Evolutionary conservation across 192 early-diverging fungal species (phyloP).

Genomic region (Pilaira anomala): DNA sequence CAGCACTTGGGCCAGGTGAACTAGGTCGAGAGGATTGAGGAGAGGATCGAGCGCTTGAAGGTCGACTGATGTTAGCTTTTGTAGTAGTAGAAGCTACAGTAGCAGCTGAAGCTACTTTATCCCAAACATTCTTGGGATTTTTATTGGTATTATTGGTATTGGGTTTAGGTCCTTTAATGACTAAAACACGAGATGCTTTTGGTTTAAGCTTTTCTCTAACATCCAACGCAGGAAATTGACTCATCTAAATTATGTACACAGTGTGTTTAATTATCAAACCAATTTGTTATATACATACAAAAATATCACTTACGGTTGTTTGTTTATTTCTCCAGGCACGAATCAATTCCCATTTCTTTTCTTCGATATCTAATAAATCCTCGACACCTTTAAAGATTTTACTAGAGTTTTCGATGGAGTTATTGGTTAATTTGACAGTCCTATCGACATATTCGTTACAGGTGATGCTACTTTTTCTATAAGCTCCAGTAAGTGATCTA

Average conservation of each 20-base stretch:
- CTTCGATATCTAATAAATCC: slow-evolving; percentile 46
- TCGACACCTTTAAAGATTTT: slow-evolving; percentile 52
- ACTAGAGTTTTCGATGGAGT: slow-evolving; percentile 37
- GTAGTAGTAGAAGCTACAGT: background rate
- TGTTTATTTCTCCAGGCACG: slow-evolving; percentile 67
- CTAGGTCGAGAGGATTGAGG: slow-evolving; percentile 4
- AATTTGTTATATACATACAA: background rate
- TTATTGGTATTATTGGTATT: slow-evolving; percentile 19
- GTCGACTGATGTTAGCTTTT: background rate
- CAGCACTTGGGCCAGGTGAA: too few species aligned
- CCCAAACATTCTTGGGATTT: slow-evolving; percentile 41
- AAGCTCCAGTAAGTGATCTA: slow-evolving; percentile 46
- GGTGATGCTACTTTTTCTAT: slow-evolving; percentile 41
- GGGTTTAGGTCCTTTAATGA: slow-evolving; percentile 59
- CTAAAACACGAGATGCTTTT: slow-evolving; percentile 58
- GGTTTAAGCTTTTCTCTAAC: background rate
- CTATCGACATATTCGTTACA: slow-evolving; percentile 42
- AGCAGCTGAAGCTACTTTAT: slow-evolving; percentile 39
- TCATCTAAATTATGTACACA: slow-evolving; percentile 14
- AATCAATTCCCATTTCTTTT: slow-evolving; percentile 58
- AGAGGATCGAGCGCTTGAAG: slow-evolving; percentile 18
- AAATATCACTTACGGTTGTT: slow-evolving; percentile 37
- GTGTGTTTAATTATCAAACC: too few species aligned
- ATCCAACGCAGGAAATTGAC: slow-evolving; percentile 20
- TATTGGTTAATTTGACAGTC: slow-evolving; percentile 36